Evolutionary conservation across 1,284 basidiomycete species (phyloP), one percentile per base, ranked within the genome.

Genomic region (Phenoliferia sp.): DNA sequence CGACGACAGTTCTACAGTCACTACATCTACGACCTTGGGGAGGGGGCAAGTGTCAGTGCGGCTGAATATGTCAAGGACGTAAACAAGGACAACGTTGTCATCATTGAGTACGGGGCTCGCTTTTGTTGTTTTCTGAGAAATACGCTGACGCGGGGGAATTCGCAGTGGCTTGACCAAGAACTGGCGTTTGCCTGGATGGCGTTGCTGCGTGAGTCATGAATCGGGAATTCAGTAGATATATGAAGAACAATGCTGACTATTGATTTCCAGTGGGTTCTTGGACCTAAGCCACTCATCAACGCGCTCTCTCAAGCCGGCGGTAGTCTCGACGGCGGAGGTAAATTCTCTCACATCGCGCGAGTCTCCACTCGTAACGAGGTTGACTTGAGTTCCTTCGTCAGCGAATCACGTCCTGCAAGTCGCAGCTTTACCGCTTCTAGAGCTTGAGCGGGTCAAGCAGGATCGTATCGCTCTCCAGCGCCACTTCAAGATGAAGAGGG

Each of bases 401-500:
- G 70, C 75, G 1, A 69, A 66, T 26, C 76, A 77, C 64, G 63
- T 71, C 32, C 73, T 94, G 75, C 93, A 95, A 78, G 83, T 92
- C 50, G 92, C 91, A 15, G 91, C 92, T 0, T 83, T 95, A 67
- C 86, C 89, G 0, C 83, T 95, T 39, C 82, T 95, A 35, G 86
- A 93, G n/a, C 88, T 88, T 2, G 80, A 81, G 3, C 84, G 85
- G 62, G 90, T 90, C 34, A 79, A 82, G 35, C 76, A 83, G 61
- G 93, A 96, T 79, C 92, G 88, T 79, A 83, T 76, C 32, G 79
- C 79, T 2, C 73, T 88, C 28, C 65, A 76, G 33, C 29, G 56
- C 74, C 91, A 93, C 79, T 97, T 97, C 85, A 88, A 92, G 78
- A 82, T 81, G 73, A 97, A 97, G 81, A 86, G 94, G 48, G 90